A percentile compares a stretch with the other conserved stretches of the same genome.
Conservation (phyloP, 2,329 filamentous ascomycete species). For the Claviceps quebecensis region DNA sequence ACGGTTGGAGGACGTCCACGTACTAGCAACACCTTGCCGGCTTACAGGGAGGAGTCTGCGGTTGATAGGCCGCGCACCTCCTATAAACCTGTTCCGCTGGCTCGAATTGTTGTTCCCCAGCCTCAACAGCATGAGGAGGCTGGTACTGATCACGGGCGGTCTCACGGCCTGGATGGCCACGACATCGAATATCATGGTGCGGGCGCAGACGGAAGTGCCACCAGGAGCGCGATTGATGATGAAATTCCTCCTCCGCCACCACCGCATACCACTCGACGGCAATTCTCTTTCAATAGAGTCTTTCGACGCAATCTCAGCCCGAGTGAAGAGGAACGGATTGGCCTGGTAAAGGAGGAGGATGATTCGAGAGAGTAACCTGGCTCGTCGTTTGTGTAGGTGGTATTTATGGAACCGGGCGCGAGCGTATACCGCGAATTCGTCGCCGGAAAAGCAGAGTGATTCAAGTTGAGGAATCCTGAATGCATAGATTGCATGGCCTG, state of each 20-base stretch:
- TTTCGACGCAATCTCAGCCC: slow-evolving; percentile 40
- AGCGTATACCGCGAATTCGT: background rate
- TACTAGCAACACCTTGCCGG: slow-evolving; percentile 18
- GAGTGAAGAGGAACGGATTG: slow-evolving; percentile 72
- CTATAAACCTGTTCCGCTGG: slow-evolving; percentile 48
- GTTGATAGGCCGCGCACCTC: slow-evolving; percentile 34
- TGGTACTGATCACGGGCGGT: slow-evolving; percentile 23
- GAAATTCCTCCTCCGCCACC: slow-evolving; percentile 33
- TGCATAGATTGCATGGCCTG: no score
- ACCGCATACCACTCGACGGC: slow-evolving; percentile 49
- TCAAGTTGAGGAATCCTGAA: no score
- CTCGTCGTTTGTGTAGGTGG: slow-evolving; percentile 1
- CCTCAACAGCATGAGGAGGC: slow-evolving; percentile 31
- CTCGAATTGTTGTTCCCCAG: slow-evolving; percentile 40
- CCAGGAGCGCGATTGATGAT: slow-evolving; percentile 23
- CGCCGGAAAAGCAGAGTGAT: background rate
- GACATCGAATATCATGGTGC: slow-evolving; percentile 36
- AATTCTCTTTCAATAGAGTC: slow-evolving; percentile 87
- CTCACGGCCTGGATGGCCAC: slow-evolving; percentile 28
- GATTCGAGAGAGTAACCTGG: background rate
- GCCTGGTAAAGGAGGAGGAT: slow-evolving; percentile 55
- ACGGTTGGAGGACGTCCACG: slow-evolving; percentile 29
- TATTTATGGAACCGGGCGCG: background rate
- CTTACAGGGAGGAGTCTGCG: slow-evolving; percentile 22
- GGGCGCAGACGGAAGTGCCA: slow-evolving; percentile 23